Base-by-base conservation (phyloP, 208 protist genomes). In the Wallacemonas sp. region DNA sequence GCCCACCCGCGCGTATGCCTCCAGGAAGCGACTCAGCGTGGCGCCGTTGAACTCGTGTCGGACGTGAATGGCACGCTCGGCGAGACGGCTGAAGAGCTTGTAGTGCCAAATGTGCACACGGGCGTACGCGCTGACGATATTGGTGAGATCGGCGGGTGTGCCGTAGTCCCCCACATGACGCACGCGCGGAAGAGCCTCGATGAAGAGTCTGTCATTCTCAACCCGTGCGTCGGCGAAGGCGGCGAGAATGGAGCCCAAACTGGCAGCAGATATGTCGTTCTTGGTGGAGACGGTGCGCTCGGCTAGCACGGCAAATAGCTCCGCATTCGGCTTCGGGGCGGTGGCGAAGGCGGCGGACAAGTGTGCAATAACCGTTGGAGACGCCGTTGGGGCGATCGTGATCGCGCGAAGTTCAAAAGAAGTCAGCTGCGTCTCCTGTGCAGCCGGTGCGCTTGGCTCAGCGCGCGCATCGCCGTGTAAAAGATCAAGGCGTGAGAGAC, bases 41-140 rank as follows among this genome's bases (percentile, higher is more conserved):
- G 70, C 15, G 3, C 67, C 61, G 2, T 67, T 74, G 60, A 91
- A 85, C 34, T 95, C 85, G 14, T 69, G 75, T 2, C 83, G 75
- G 2, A 93, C 53, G 60, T 87, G 75, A 21, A 94, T 72, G 5
- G 87, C 87, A 11, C 87, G 80, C 34, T 96, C 90, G 8, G 86
- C 90, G 14, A 96, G 77, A 21, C 74, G 66, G 24, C 79, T 69
- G 62, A 96, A 96, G 9, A 96, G 77, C 42, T 88, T 88, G 70
- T 96, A 93, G 53, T 96, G 90, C 90, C 90, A 96, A 41, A 96
- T 33, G 15, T 79, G 80, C 38, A 90, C 81, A 3, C 70, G 62
- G 1, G 90, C 70, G 68, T 96, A 96, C 34, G 86, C 84, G 49
- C 79, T 70, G 27, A 93, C 86, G 1, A 91, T 79, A 62, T 91